Percentiles rank a stretch among this genome's conserved stretches.
phyloP scores from a whole-genome alignment of 108 stramenopile genomes.

The Fragilariopsis cylindrus region DNA sequence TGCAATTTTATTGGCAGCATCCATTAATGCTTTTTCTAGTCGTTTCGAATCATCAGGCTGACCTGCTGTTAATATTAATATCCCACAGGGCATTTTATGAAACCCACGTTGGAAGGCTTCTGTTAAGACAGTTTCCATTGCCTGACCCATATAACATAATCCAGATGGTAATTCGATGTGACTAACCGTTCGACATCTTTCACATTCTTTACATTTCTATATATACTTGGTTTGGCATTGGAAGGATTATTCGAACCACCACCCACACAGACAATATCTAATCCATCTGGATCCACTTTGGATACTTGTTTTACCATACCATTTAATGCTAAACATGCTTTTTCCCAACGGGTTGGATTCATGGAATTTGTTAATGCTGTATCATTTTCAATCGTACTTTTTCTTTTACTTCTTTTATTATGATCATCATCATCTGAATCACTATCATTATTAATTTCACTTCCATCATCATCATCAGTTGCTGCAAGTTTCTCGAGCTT shows the following conservation, averaged over 20 bases:
- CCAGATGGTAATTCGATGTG: constrained; percentile 2
- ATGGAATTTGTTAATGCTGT: neutral
- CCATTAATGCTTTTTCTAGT: neutral
- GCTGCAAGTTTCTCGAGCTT: neutral
- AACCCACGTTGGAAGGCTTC: constrained; percentile 13
- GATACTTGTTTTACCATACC: constrained; percentile 18
- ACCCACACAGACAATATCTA: constrained; percentile 15
- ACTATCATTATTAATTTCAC: neutral
- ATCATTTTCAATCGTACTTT: neutral
- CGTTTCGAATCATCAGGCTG: constrained; percentile 7
- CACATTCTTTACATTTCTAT: constrained; percentile 12
- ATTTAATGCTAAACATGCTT: constrained; percentile 6
- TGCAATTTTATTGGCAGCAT: neutral
- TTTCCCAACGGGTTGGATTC: constrained; percentile 14
- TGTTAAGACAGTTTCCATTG: constrained; percentile 5
- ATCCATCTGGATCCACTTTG: constrained; percentile 11
- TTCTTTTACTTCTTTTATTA: neutral
- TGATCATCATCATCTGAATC: neutral
- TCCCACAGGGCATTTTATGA: constrained; percentile 1
- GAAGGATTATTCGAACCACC: neutral
- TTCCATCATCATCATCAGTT: neutral
- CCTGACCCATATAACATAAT: constrained; percentile 9
- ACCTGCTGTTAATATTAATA: constrained; percentile 10
- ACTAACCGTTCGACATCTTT: constrained; percentile 7
- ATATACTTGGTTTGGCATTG: neutral